These are phyloP conservation scores for Pythium sp. DNA, from an alignment of 352 stramenopile species.

Conservation along the genomic window DNA sequence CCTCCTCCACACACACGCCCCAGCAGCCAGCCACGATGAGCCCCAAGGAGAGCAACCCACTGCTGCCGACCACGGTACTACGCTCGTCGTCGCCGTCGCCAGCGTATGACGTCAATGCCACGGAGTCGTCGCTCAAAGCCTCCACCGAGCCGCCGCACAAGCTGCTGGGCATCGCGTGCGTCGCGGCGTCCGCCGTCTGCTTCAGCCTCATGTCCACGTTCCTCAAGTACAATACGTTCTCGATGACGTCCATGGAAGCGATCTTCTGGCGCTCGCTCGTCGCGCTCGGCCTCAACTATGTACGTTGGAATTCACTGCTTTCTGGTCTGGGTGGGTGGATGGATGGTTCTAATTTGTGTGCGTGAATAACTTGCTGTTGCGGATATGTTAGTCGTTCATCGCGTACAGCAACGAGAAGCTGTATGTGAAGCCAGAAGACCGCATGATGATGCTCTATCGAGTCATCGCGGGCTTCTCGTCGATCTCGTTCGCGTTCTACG, in stretches of 20 bases:
- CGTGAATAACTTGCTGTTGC: constrained; percentile 34
- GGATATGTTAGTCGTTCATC: constrained; percentile 13
- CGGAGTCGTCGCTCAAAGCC: constrained; percentile 1
- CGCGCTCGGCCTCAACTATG: constrained; percentile 60
- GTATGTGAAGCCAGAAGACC: constrained; percentile 37
- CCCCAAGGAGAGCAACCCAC: constrained; percentile 10
- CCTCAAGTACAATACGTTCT: constrained; percentile 75
- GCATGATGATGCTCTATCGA: constrained; percentile 60
- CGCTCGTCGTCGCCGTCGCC: constrained; percentile 5
- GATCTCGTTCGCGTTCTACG: constrained; percentile 78
- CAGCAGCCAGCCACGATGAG: background rate
- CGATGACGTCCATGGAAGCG: constrained; percentile 76
- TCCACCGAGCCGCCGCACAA: constrained; percentile 30
- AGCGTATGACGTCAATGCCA: background rate
- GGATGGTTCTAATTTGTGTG: background rate
- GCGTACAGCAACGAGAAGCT: constrained; percentile 47
- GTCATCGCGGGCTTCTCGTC: constrained; percentile 48
- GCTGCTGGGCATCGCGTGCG: constrained; percentile 59
- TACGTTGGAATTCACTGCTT: constrained; percentile 22
- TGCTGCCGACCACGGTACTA: constrained; percentile 10
- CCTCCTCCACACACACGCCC: background rate
- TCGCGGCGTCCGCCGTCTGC: constrained; percentile 71
- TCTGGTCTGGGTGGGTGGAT: background rate
- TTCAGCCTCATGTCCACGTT: constrained; percentile 84
- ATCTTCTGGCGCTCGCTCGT: constrained; percentile 79